Percentiles rank a stretch among this genome's conserved stretches.
Conservation (phyloP, 129 eudicot genomes). For the Centella asiatica region DNA sequence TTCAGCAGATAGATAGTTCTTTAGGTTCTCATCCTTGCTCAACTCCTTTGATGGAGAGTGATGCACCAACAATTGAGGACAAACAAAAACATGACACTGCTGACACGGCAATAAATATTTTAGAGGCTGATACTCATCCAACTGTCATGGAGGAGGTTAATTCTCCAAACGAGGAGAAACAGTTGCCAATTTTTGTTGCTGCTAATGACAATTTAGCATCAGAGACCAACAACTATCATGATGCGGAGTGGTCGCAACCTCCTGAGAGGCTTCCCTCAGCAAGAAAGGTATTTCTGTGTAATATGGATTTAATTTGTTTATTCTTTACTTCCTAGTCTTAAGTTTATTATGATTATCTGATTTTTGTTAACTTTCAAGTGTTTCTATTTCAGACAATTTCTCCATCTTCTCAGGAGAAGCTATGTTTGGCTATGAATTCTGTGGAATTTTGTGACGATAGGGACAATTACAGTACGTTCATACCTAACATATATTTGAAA, state of each 20-base stretch:
- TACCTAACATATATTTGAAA: neutral
- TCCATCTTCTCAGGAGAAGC: constrained; percentile 70
- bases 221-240: constrained; percentile 15
- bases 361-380: constrained; percentile 1
- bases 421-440: constrained; percentile 58
- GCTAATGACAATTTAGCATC: constrained; percentile 20
- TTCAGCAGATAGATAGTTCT: constrained; percentile 10
- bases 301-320: neutral
- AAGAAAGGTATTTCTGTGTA: constrained; percentile 53
- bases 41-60: constrained; percentile 15
- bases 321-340: neutral
- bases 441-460: constrained; percentile 10
- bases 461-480: constrained; percentile 50
- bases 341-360: too few species aligned
- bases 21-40: constrained; percentile 9
- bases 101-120: constrained; percentile 16
- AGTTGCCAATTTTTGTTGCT: constrained; percentile 10
- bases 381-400: constrained; percentile 54
- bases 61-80: constrained; percentile 15
- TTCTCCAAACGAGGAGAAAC: constrained; percentile 16
- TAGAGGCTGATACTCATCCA: constrained; percentile 8
- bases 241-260: constrained; percentile 11
- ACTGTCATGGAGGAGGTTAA: constrained; percentile 5
- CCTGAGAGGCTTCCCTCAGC: constrained; percentile 55
- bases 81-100: constrained; percentile 15